Evolutionary conservation across 495 filamentous ascomycete genomes (phyloP).

Genomic region (Cladorrhinum samala): DNA sequence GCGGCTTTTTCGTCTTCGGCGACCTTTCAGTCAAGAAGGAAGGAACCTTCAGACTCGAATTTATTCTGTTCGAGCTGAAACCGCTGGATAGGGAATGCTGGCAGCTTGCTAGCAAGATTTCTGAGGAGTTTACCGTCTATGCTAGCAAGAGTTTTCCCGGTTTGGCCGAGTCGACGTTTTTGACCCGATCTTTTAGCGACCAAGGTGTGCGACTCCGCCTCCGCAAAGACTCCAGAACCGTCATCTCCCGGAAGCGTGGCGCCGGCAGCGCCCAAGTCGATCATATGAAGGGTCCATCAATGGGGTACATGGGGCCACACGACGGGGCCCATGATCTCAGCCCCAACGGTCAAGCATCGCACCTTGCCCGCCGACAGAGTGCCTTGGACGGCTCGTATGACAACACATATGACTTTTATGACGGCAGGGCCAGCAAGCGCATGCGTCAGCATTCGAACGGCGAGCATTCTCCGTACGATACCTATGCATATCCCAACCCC

Average conservation of each 20-base stretch:
- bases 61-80: slow-evolving; percentile 87
- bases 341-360: slow-evolving; percentile 16
- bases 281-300: slow-evolving; percentile 9
- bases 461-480: slow-evolving; percentile 5
- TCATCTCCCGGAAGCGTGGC: slow-evolving; percentile 40
- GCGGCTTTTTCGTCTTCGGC: slow-evolving; percentile 94
- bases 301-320: slow-evolving; percentile 12
- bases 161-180: slow-evolving; percentile 82
- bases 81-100: slow-evolving; percentile 46
- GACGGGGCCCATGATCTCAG: slow-evolving; percentile 18
- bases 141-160: slow-evolving; percentile 77
- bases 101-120: slow-evolving; percentile 62
- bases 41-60: slow-evolving; percentile 72
- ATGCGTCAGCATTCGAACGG: not conserved
- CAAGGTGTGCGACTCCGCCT: slow-evolving; percentile 88
- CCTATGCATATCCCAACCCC: slow-evolving; percentile 17
- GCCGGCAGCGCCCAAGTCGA: slow-evolving; percentile 12
- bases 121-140: slow-evolving; percentile 69
- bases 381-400: slow-evolving; percentile 14
- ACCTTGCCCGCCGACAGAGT: slow-evolving; percentile 15
- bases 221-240: slow-evolving; percentile 64
- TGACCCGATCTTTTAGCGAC: slow-evolving; percentile 90
- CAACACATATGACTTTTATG: not conserved
- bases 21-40: slow-evolving; percentile 83
- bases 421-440: not conserved